These are phyloP conservation scores for Nicotiana attenuata DNA, from an alignment of 257 asterid genomes.

Conservation along the genomic window DNA sequence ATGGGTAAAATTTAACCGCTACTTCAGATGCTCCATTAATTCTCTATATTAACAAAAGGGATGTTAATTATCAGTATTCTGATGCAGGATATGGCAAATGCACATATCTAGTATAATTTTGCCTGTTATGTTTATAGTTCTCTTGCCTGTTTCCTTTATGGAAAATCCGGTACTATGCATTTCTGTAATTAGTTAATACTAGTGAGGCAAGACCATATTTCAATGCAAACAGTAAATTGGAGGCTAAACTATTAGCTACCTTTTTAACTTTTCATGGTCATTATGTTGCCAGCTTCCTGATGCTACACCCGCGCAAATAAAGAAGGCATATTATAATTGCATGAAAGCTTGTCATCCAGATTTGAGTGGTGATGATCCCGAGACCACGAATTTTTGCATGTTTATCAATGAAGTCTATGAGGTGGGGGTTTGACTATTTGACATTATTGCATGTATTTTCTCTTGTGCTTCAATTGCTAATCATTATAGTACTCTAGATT, in stretches of 20 bases:
- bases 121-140: background rate
- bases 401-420: constrained; percentile 86
- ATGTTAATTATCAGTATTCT: background rate
- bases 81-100: background rate
- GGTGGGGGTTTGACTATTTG: constrained; percentile 35
- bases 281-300: constrained; percentile 65
- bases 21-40: too few species aligned
- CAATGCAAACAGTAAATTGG: too few species aligned
- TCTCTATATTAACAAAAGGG: too few species aligned
- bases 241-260: background rate
- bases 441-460: background rate
- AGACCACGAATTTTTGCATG: constrained; percentile 87
- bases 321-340: constrained; percentile 94
- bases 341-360: constrained; percentile 99
- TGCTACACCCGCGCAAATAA: constrained; percentile 85
- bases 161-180: too few species aligned
- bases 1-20: too few species aligned
- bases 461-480: constrained; percentile 11
- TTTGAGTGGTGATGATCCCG: constrained; percentile 87
- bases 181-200: too few species aligned
- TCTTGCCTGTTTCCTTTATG: background rate
- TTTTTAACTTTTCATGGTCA: background rate
- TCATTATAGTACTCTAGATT: constrained; percentile 47
- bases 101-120: background rate
- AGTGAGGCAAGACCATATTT: too few species aligned